These are phyloP conservation scores for Lasiodiplodia citricola DNA, from an alignment of 2,329 filamentous ascomycete species.

Conservation along the genomic window DNA sequence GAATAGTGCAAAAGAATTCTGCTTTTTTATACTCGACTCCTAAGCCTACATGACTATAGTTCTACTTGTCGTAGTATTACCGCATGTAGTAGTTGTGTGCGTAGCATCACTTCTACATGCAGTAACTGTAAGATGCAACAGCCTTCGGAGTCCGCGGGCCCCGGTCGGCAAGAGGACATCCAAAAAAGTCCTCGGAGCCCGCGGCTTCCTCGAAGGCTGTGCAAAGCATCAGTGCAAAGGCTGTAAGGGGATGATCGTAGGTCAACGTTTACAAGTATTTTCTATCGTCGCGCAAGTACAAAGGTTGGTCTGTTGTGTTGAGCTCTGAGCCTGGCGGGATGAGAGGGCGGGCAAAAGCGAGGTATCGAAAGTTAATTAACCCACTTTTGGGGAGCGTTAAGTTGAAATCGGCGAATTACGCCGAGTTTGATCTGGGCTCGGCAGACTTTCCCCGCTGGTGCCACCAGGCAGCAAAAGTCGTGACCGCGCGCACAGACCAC, in stretches of 20 bases:
- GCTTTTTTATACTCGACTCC: background rate
- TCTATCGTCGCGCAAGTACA: background rate
- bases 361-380: background rate
- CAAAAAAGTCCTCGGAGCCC: background rate
- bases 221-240: background rate
- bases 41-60: background rate
- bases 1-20: background rate
- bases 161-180: background rate
- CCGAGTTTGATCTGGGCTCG: background rate
- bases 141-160: background rate
- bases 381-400: background rate
- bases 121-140: background rate
- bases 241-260: background rate
- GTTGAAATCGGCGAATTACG: background rate
- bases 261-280: background rate
- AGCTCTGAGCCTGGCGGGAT: background rate
- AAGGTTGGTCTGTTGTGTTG: no score
- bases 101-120: background rate
- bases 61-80: no score
- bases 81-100: no score
- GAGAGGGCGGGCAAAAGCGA: background rate
- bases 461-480: background rate
- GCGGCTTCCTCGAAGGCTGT: background rate
- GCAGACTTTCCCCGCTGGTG: background rate
- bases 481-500: background rate